Evolutionary conservation across 352 stramenopile genomes (phyloP).

Genomic region (Bremia lactucae): DNA sequence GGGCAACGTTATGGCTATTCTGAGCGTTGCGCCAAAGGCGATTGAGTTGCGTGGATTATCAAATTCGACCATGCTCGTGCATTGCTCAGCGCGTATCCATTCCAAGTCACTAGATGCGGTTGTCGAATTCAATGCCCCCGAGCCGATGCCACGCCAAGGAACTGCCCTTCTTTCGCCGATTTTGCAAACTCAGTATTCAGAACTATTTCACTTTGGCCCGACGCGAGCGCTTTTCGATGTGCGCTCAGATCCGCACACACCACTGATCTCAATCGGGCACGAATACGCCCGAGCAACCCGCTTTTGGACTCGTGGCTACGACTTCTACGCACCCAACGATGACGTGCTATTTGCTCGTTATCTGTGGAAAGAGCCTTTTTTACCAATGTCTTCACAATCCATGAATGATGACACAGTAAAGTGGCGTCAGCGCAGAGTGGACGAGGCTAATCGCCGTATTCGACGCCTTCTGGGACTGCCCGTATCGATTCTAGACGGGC

Average conservation of each 20-base stretch:
- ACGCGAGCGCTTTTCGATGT: conserved; percentile 44
- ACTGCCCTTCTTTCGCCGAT: conserved; percentile 33
- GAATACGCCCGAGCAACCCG: conserved; percentile 71
- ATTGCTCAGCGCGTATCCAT: conserved; percentile 77
- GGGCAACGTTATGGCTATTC: conserved; percentile 69
- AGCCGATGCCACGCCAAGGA: conserved; percentile 29
- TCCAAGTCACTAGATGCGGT: conserved; percentile 47
- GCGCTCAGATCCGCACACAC: conserved; percentile 63
- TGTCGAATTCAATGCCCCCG: conserved; percentile 71
- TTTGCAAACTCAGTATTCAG: conserved; percentile 70
- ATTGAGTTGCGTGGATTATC: conserved; percentile 30
- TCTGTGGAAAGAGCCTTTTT: conserved; percentile 27
- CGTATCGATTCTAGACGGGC: conserved; percentile 25
- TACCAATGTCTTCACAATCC: conserved; percentile 9
- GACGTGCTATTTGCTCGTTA: conserved; percentile 63
- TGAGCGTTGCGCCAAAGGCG: conserved; percentile 59
- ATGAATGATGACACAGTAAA: conserved; percentile 11
- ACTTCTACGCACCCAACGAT: conserved; percentile 70
- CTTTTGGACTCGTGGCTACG: conserved; percentile 80
- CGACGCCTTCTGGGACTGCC: conserved; percentile 44
- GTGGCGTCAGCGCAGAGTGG: conserved; percentile 9
- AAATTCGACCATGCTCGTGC: conserved; percentile 37
- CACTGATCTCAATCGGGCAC: conserved; percentile 43
- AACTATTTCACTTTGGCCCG: conserved; percentile 73
- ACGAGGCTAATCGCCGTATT: conserved; percentile 49